Evolutionary conservation across 2,329 filamentous ascomycete genomes (phyloP), one percentile per base, ranked within the genome.

Genomic region (Verticillium klebahnii): DNA sequence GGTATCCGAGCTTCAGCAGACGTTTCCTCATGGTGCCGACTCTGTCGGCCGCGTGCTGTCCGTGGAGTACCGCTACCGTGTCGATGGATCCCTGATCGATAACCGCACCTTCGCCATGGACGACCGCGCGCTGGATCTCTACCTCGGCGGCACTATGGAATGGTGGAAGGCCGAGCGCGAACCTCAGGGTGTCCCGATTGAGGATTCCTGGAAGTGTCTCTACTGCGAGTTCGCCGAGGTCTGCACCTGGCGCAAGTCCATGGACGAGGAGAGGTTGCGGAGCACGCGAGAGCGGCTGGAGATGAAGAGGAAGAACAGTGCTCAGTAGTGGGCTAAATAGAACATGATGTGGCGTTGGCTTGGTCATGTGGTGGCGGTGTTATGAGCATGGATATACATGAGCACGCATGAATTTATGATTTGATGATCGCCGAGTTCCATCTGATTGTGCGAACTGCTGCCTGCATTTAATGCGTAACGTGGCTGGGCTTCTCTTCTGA

Each of bases 161-260:
- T 97, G 92, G 92, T 98, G 94, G 94, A 86, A 85, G 36, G 94
- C 93, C 1, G 80, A 89, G 68, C 80, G 93, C 17, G 77, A 83
- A 58, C 86, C 93, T 0, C 81, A 82, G 8, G 94, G 94, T 0
- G 93, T 97, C 2, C 82, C 85, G 7, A 83, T 96, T 7, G 89
- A 93, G 69, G 93, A 97, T 68, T 91, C 92, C 0, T 96, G 89
- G 76, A 98, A 97, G 73, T 98, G 94, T 72, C 79, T 86, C 23
- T 86, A 82, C 29, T 98, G 94, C 70, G 92, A 96, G 67, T 97
- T 97, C 73, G 85, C 83, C 0, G 88, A 91, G 2, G 81, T 79
- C 2, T 98, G 94, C 72, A 82, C 84, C 14, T 98, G 94, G 94
- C 81, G 93, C 40, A 80, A 83, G 67, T 80, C 81, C 12, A 89